Base-by-base conservation (phyloP, 2,329 filamentous ascomycete species). In the Scedosporium apiospermum region DNA sequence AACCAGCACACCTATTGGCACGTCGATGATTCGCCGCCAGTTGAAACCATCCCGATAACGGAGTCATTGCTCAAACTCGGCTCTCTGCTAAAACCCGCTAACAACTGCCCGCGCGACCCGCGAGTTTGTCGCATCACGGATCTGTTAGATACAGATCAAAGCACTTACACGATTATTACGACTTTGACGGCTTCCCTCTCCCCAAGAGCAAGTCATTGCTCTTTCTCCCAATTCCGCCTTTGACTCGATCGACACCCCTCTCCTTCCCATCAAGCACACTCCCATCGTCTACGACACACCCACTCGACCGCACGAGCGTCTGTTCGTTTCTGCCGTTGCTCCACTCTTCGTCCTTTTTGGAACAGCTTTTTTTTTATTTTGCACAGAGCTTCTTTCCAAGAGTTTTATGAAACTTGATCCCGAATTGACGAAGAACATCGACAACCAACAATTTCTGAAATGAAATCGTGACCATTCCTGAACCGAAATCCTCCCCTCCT, bases 51-150 rank as follows among this genome's bases (percentile, higher is more conserved):
- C 51, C 51, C 51, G 51, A 55, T 55, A 55, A 55, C 51, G 51
- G 51, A 55, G 51, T 55, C 21, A 26, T 23, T 55, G 44, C n/a
- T 49, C 44, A 49, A 49, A 49, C 51, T 55, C 51, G 51, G 51
- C 51, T 55, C 51, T 55, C 44, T 55, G 51, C 51, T 55, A 23
- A 55, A 55, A 55, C 51, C 51, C 51, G 51, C 51, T 55, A 55
- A 26, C 34, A 55, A 14, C 23, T 55, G 51, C 51, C 51, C 51
- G 51, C 51, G 51, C 51, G 51, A 55, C 51, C 51, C 51, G 23
- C 21, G 51, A 55, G 7, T 27, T 27, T 55, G 51, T 55, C 49
- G 51, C 51, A 55, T 55, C 51, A 23, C 27, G 12, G 44, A 49
- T 49, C 44, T 14, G 34, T 14, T 38, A 38, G 34, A 38, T 12